Conservation (phyloP, 2,329 filamentous ascomycete species). For the Nemania sp. region DNA sequence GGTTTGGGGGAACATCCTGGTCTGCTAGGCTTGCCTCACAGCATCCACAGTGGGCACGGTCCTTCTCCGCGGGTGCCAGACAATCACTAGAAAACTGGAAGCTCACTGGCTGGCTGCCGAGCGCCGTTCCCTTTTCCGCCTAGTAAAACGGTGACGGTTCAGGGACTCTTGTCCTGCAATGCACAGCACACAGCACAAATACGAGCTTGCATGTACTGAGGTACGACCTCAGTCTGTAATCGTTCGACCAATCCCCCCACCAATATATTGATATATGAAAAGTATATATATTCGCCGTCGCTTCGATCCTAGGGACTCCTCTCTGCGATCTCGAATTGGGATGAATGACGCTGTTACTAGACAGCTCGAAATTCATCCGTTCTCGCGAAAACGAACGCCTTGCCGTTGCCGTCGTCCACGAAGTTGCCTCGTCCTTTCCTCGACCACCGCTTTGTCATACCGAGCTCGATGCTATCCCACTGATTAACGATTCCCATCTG, state of each 20-base stretch:
- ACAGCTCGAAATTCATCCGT: slow-evolving; percentile 31
- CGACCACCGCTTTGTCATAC: neutral
- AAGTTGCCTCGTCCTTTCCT: neutral
- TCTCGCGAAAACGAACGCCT: neutral
- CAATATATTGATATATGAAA: too few relatives aligned
- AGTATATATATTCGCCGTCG: too few relatives aligned
- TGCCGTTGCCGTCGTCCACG: neutral
- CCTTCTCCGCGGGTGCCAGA: neutral
- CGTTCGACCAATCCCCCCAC: too few relatives aligned
- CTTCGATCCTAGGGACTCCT: neutral
- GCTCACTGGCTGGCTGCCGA: too few relatives aligned
- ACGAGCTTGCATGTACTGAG: too few relatives aligned
- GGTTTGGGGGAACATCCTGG: too few relatives aligned
- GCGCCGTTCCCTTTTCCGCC: too few relatives aligned
- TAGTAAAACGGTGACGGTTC: too few relatives aligned
- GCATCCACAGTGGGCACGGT: slow-evolving; percentile 10
- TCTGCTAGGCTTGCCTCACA: neutral
- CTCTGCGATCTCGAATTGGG: neutral
- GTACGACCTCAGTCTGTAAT: too few relatives aligned
- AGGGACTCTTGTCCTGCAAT: too few relatives aligned
- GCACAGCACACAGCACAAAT: too few relatives aligned
- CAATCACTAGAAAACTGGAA: neutral
- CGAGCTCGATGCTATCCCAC: slow-evolving; percentile 27
- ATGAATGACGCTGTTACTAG: slow-evolving; percentile 39
- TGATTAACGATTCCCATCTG: slow-evolving; percentile 16